Conservation (phyloP, 176 grass and related monocot species). For the Hordeum marinum region DNA sequence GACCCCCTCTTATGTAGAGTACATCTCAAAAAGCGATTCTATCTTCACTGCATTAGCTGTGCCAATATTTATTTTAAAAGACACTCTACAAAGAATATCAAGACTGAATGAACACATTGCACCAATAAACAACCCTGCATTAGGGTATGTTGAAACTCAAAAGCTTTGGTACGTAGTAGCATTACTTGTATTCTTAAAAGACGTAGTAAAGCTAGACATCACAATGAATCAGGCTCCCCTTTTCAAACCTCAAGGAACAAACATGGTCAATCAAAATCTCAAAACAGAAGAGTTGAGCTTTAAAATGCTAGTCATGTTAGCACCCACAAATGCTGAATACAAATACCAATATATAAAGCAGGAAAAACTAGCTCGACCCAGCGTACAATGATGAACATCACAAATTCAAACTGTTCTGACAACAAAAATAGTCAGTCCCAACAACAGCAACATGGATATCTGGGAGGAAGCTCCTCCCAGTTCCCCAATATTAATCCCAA, state of each 20-base stretch:
- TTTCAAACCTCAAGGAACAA: background rate
- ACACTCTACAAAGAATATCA: no score
- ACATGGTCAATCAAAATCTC: background rate
- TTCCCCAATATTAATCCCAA: constrained; percentile 36
- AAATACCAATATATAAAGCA: background rate
- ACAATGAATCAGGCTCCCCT: background rate
- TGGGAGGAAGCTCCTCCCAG: constrained; percentile 24
- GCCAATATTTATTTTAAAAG: no score
- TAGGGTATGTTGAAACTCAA: no score
- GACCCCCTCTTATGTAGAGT: no score
- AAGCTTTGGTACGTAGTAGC: no score
- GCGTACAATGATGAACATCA: background rate
- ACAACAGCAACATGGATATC: constrained; percentile 11
- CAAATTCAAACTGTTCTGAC: background rate
- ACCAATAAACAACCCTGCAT: no score
- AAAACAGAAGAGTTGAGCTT: no score
- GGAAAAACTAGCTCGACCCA: background rate
- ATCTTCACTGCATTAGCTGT: no score
- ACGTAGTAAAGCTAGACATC: no score
- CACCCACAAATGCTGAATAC: background rate
- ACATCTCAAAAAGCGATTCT: no score
- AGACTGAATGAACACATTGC: no score
- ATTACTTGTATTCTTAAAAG: no score
- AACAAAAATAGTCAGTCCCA: background rate
- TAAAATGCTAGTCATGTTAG: background rate